A percentile compares a stretch with the other conserved stretches of the same genome.
Evolutionary conservation across 768 basidiomycete genomes (phyloP).

Genomic region (Porpolomopsis calyptriformis): DNA sequence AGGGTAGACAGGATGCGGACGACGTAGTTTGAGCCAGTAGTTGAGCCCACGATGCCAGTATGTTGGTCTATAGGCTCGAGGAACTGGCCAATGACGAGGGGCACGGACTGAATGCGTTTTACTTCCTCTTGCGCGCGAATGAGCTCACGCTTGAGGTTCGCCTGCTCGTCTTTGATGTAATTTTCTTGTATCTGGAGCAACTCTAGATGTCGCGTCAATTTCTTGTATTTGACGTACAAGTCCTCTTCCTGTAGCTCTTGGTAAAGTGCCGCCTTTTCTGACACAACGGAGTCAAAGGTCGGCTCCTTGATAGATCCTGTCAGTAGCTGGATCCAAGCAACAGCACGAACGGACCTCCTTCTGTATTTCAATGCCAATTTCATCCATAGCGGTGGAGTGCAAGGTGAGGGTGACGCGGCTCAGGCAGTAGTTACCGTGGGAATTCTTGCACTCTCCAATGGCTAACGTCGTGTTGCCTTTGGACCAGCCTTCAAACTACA

Average conservation of each 20-base stretch:
- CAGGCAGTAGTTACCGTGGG: background rate
- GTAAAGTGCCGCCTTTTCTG: slow-evolving; percentile 80
- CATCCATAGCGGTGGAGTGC: slow-evolving; percentile 52
- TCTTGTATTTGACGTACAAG: slow-evolving; percentile 95
- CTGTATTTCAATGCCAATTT: slow-evolving; percentile 78
- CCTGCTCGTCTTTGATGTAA: slow-evolving; percentile 98
- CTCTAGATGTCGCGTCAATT: slow-evolving; percentile 87
- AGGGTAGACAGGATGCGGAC: slow-evolving; percentile 95
- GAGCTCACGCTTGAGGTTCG: slow-evolving; percentile 94
- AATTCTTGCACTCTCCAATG: slow-evolving; percentile 35
- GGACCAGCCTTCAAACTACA: slow-evolving; percentile 95
- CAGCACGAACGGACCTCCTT: slow-evolving; percentile 51
- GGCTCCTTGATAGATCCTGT: too few species aligned
- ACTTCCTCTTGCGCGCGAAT: slow-evolving; percentile 99
- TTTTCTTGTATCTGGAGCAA: slow-evolving; percentile 91
- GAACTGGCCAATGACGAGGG: slow-evolving; percentile 98
- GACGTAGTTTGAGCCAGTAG: slow-evolving; percentile 96
- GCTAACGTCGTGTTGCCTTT: slow-evolving; percentile 76
- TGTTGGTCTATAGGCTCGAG: slow-evolving; percentile 97
- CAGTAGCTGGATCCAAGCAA: background rate
- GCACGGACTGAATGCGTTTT: slow-evolving; percentile 97
- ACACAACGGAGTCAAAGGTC: slow-evolving; percentile 77
- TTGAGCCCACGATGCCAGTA: slow-evolving; percentile 94
- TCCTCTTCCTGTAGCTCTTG: slow-evolving; percentile 88
- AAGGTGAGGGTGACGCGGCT: slow-evolving; percentile 37